Conservation (phyloP, 2,329 filamentous ascomycete genomes). For the Cercospora zeina region DNA sequence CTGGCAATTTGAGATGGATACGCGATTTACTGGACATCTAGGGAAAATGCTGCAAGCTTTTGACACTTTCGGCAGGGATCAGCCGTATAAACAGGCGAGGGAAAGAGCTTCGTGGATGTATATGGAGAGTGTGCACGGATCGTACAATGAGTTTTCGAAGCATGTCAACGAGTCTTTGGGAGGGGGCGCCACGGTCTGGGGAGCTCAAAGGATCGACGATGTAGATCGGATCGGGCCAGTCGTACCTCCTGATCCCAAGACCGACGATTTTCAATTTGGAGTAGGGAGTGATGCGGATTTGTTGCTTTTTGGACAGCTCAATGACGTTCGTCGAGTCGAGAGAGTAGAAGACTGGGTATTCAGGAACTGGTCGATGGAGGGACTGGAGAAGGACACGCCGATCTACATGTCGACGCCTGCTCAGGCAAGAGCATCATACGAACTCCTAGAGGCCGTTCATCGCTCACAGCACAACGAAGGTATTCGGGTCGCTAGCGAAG, state of each 20-base stretch:
- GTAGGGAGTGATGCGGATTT: conserved; percentile 71
- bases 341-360: conserved; percentile 38
- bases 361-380: conserved; percentile 39
- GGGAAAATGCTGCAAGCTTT: conserved; percentile 52
- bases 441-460: conserved; percentile 10
- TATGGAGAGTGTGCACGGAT: conserved; percentile 59
- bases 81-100: conserved; percentile 69
- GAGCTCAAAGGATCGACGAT: conserved; percentile 50
- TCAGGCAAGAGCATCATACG: conserved; percentile 66
- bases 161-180: conserved; percentile 48
- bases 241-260: conserved; percentile 56
- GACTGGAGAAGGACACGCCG: conserved; percentile 47
- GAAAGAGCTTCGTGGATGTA: conserved; percentile 71
- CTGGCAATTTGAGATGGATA: conserved; percentile 88
- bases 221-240: conserved; percentile 61
- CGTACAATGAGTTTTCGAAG: conserved; percentile 3
- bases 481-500: conserved; percentile 64
- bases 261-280: conserved; percentile 67
- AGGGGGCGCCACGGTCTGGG: conserved; percentile 64
- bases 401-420: conserved; percentile 65
- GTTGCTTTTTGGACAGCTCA: conserved; percentile 68
- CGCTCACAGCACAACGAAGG: conserved; percentile 34
- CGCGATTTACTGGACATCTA: conserved; percentile 70
- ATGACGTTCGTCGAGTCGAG: conserved; percentile 56
- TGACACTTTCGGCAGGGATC: conserved; percentile 57